phyloP scores from a whole-genome alignment of 192 early-diverging fungal genomes.

The Haplosporangium gracile region DNA sequence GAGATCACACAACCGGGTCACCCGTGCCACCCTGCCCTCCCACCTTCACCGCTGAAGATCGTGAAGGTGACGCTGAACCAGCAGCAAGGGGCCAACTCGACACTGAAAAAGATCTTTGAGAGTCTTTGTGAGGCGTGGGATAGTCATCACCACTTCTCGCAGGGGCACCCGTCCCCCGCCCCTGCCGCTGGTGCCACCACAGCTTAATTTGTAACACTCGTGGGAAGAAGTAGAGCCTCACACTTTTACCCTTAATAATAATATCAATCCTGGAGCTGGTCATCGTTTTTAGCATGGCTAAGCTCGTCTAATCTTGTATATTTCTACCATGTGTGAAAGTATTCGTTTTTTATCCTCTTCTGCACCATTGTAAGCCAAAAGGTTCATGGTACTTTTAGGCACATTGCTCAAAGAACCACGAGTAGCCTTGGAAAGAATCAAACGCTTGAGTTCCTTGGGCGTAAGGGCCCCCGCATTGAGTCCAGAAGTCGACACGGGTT shows the following conservation, averaged over 20 bases:
- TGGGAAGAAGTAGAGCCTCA: too few species aligned
- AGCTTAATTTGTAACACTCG: too few species aligned
- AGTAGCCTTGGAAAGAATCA: neutral
- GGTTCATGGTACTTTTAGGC: neutral
- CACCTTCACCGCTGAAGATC: neutral
- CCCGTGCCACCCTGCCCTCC: neutral
- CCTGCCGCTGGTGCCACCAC: neutral
- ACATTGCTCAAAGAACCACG: neutral
- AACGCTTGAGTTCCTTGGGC: neutral
- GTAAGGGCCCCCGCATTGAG: neutral
- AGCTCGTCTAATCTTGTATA: neutral
- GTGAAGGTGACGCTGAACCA: constrained; percentile 51
- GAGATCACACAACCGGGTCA: neutral
- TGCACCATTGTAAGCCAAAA: neutral
- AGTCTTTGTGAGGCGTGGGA: constrained; percentile 36
- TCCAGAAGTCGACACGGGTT: neutral
- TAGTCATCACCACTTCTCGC: neutral
- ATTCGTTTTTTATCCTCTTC: neutral
- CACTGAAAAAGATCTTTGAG: constrained; percentile 40
- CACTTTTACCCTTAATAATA: neutral
- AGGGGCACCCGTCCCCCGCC: neutral
- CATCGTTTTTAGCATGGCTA: neutral
- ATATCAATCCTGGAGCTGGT: neutral
- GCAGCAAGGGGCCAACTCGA: constrained; percentile 54
- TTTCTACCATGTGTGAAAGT: neutral